Conservation (phyloP, 495 filamentous ascomycete species). For the Xylaria venustula region DNA sequence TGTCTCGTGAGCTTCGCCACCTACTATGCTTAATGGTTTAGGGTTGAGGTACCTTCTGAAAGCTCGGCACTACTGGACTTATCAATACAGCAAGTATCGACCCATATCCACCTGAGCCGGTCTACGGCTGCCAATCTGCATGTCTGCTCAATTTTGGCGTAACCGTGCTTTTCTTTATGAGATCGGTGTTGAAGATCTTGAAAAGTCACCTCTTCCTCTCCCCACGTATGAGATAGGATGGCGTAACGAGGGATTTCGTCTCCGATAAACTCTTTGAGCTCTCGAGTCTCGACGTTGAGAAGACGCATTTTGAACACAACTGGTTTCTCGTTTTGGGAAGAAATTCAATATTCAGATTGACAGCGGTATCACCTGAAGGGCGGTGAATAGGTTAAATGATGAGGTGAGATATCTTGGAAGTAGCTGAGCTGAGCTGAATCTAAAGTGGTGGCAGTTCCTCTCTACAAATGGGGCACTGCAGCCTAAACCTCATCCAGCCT, state of each 20-base stretch:
- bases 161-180: conserved; percentile 19
- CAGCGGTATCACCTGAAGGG: no score
- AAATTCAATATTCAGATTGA: no score
- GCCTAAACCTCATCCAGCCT: conserved; percentile 89
- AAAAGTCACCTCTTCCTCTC: conserved; percentile 29
- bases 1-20: not conserved
- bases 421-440: not conserved
- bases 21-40: not conserved
- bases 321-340: no score
- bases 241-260: conserved; percentile 28
- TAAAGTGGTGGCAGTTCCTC: conserved; percentile 83
- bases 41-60: conserved; percentile 19
- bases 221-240: conserved; percentile 41
- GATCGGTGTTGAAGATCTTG: conserved; percentile 22
- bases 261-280: conserved; percentile 31
- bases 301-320: conserved; percentile 26
- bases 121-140: conserved; percentile 13
- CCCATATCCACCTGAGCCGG: conserved; percentile 27
- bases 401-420: not conserved
- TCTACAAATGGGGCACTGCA: conserved; percentile 95
- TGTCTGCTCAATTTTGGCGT: conserved; percentile 21
- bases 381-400: not conserved
- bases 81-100: conserved; percentile 40
- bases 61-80: conserved; percentile 40
- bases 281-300: conserved; percentile 26